Evolutionary conservation across 257 asterid genomes (phyloP).

Genomic region (Coffea canephora): DNA sequence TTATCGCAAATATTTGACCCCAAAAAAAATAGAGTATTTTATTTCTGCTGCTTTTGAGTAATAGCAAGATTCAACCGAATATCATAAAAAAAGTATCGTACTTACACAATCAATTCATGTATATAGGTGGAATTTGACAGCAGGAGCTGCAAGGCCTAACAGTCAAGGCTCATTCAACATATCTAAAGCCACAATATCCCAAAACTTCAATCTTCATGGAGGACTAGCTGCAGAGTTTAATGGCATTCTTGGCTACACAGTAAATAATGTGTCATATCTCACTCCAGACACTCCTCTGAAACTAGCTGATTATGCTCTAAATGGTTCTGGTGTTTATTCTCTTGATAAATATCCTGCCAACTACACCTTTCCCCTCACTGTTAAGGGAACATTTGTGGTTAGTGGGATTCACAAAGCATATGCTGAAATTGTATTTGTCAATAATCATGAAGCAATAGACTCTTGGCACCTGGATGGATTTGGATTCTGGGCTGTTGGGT

Average conservation of each 20-base stretch:
- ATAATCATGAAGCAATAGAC: conserved; percentile 30
- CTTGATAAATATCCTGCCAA: conserved; percentile 47
- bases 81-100: too few species aligned
- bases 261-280: conserved; percentile 52
- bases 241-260: conserved; percentile 25
- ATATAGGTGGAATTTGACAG: conserved; percentile 57
- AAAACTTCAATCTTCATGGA: conserved; percentile 52
- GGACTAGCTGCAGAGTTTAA: conserved; percentile 15
- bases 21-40: too few species aligned
- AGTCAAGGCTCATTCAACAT: conserved; percentile 75
- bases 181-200: conserved; percentile 57
- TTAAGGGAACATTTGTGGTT: conserved; percentile 48
- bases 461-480: conserved; percentile 84
- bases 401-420: conserved; percentile 59
- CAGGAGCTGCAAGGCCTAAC: conserved; percentile 70
- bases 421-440: conserved; percentile 62
- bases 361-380: conserved; percentile 21
- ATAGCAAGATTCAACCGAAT: too few species aligned
- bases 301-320: conserved; percentile 49
- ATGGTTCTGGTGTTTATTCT: conserved; percentile 54
- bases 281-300: conserved; percentile 54
- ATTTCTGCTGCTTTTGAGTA: too few species aligned
- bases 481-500: conserved; percentile 44
- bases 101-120: neutral
- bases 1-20: too few species aligned